Percentiles rank a stretch among this genome's conserved stretches.
Evolutionary conservation across 176 grass and related monocot species (phyloP).

Genomic region (Eremochloa ophiuroides): DNA sequence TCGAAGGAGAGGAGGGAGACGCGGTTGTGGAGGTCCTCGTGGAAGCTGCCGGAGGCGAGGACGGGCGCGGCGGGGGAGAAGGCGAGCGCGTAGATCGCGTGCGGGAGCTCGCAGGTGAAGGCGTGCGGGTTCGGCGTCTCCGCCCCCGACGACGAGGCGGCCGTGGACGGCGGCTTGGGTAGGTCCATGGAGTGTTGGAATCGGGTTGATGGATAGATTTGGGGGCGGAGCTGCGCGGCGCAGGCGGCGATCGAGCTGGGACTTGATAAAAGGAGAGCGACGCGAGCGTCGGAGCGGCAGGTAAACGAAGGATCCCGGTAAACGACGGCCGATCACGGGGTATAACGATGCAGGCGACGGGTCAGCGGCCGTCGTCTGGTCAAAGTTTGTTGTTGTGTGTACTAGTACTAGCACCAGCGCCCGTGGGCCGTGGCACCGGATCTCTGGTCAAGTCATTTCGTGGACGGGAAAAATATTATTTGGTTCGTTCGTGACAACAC

Average conservation of each 20-base stretch:
- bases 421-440: not conserved
- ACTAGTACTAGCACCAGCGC: not conserved
- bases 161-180: conserved; percentile 29
- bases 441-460: not conserved
- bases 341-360: not conserved
- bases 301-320: conserved; percentile 20
- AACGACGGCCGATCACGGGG: conserved; percentile 16
- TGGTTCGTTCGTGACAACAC: no score
- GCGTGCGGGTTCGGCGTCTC: conserved; percentile 54
- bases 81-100: conserved; percentile 91
- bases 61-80: conserved; percentile 57
- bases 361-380: not conserved
- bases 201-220: conserved; percentile 13
- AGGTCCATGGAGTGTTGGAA: conserved; percentile 30
- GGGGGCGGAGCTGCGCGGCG: not conserved
- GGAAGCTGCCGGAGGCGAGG: conserved; percentile 82
- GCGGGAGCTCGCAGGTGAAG: conserved; percentile 78
- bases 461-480: not conserved
- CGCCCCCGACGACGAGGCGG: conserved; percentile 16
- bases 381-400: not conserved
- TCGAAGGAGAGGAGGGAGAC: conserved; percentile 82
- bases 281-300: not conserved
- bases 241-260: not conserved
- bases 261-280: not conserved
- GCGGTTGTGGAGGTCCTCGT: conserved; percentile 76